Conservation (phyloP, 2,329 filamentous ascomycete genomes). For the Pseudogymnoascus sp. region DNA sequence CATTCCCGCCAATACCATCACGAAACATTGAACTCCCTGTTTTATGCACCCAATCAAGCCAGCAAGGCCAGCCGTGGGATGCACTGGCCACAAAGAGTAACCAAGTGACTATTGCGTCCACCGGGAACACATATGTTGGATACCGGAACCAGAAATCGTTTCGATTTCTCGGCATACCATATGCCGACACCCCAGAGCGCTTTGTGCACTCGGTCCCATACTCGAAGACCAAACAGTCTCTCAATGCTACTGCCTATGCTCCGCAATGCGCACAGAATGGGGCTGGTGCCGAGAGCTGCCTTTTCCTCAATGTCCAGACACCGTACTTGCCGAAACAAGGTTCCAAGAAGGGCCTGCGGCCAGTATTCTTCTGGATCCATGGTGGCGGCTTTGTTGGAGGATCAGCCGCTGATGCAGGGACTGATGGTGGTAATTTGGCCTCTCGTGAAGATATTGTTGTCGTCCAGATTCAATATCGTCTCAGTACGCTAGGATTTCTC, state of each 20-base stretch:
- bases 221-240: conserved; percentile 36
- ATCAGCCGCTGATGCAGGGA: conserved; percentile 19
- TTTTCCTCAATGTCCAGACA: conserved; percentile 34
- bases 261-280: conserved; percentile 28
- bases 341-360: conserved; percentile 26
- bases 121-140: conserved; percentile 40
- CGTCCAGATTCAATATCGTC: conserved; percentile 25
- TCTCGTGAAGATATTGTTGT: conserved; percentile 25
- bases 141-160: conserved; percentile 47
- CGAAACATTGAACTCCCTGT: conserved; percentile 34
- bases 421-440: conserved; percentile 25
- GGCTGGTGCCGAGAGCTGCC: conserved; percentile 26
- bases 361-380: conserved; percentile 27
- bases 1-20: conserved; percentile 26
- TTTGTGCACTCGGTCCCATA: conserved; percentile 37
- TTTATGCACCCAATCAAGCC: conserved; percentile 43
- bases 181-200: conserved; percentile 20
- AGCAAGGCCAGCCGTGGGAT: conserved; percentile 27
- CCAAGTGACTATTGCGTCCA: conserved; percentile 33
- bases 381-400: conserved; percentile 30
- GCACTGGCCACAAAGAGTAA: conserved; percentile 31
- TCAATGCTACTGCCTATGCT: conserved; percentile 39
- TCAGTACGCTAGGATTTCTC: conserved; percentile 29
- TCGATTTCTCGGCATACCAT: conserved; percentile 28
- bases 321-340: conserved; percentile 22